Evolutionary conservation across 1,284 basidiomycete genomes (phyloP), one percentile per base, ranked within the genome.

Genomic region (Porodaedalea pini): DNA sequence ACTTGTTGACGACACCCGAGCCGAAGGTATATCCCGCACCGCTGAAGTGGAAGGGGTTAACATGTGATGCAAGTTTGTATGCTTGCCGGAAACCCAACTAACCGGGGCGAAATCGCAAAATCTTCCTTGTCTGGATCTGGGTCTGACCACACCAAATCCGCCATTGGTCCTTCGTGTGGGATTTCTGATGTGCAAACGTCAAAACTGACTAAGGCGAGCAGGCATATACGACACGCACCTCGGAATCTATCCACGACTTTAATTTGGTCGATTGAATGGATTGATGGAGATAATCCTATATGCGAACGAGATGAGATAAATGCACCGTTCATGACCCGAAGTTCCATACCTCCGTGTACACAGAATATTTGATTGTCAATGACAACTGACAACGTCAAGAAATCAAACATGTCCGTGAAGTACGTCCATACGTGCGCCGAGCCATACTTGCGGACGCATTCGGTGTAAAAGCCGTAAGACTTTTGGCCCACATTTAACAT

Each of bases 331-430:
- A 56, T 54, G 25, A 56, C 39, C 47, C 53, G 51, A 31, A 49
- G 49, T 34, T 17, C 17, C 44, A 36, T 48, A 89, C 94, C 96
- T 65, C 96, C 96, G 67, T 99, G 96, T 2, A 99, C 96, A 68
- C 97, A 99, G 71, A 99, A 98, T 78, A 99, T 98, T 68, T 88
- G 89, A 77, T 99, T 93, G 75, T 99, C 97, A 67, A 99, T 98
- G 60, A 99, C 96, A 58, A 97, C 95, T 36, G 92, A 94, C 51
- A 99, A 78, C 5, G 97, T 99, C 63, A 99, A 75, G 74, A 96
- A 99, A 78, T 99, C 97, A 73, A 99, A 99, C 97, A 99, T 98
- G 76, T 99, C 97, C 60, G 97, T 99, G 69, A 99, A 99, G 73
- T 98, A 98, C 37, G 93, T 95, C 97, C 97, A 99, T 39, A 98